Evolutionary conservation across 768 basidiomycete species (phyloP).

Genomic region (Hebeloma cylindrosporum): DNA sequence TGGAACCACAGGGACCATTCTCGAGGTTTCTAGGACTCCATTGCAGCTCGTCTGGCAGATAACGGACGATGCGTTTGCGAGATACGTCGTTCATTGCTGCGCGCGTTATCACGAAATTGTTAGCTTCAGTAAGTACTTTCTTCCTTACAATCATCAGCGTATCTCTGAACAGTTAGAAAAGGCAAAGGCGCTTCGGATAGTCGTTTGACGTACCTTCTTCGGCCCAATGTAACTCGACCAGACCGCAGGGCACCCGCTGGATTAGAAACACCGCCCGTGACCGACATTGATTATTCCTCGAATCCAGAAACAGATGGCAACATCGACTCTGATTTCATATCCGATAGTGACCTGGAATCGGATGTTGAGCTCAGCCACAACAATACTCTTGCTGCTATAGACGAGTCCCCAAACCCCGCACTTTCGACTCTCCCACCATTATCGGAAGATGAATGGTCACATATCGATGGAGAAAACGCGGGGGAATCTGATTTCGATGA

Average conservation of each 20-base stretch:
- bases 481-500: conserved; percentile 21
- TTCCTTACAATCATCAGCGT: neutral
- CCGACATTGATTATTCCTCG: conserved; percentile 61
- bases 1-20: conserved; percentile 51
- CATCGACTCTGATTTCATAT: conserved; percentile 53
- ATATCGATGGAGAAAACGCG: conserved; percentile 15
- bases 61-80: conserved; percentile 66
- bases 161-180: conserved; percentile 17
- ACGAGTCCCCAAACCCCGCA: conserved; percentile 18
- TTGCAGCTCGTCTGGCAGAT: conserved; percentile 74
- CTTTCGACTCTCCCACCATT: conserved; percentile 24
- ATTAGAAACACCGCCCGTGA: conserved; percentile 72
- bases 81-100: conserved; percentile 82
- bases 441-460: conserved; percentile 27
- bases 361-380: conserved; percentile 43
- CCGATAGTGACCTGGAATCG: conserved; percentile 49
- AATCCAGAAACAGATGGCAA: conserved; percentile 45
- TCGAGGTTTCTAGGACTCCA: conserved; percentile 67
- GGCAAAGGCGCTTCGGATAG: conserved; percentile 60
- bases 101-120: conserved; percentile 78
- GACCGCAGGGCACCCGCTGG: conserved; percentile 41
- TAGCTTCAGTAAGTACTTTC: conserved; percentile 68
- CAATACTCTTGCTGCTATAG: conserved; percentile 28
- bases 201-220: conserved; percentile 76
- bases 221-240: conserved; percentile 70